These are phyloP conservation scores for Podospora fimiseda DNA, from an alignment of 495 filamentous ascomycete species.

Conservation along the genomic window DNA sequence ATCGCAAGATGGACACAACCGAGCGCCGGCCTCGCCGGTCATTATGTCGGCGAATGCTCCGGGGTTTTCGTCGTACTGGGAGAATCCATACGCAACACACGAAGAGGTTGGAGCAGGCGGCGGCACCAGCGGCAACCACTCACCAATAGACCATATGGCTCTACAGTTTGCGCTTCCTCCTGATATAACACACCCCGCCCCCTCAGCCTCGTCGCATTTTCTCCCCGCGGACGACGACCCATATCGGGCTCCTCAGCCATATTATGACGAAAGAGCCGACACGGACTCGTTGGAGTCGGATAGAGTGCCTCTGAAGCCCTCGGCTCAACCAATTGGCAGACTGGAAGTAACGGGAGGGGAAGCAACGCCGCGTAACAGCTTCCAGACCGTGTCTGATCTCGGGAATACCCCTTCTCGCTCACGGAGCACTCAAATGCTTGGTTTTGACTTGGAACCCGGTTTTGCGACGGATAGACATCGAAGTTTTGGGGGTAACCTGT, in stretches of 20 bases:
- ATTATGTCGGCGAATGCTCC: constrained; percentile 37
- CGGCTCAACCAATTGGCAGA: constrained; percentile 61
- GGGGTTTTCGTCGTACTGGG: constrained; percentile 44
- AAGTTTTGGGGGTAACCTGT: constrained; percentile 44
- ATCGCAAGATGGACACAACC: constrained; percentile 4
- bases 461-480: constrained; percentile 33
- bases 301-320: constrained; percentile 55
- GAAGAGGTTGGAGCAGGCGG: constrained; percentile 16
- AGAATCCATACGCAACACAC: constrained; percentile 28
- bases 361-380: constrained; percentile 55
- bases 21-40: constrained; percentile 23
- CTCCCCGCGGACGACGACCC: constrained; percentile 29
- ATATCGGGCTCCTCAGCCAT: constrained; percentile 35
- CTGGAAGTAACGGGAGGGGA: constrained; percentile 42
- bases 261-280: constrained; percentile 48
- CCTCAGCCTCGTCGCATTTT: constrained; percentile 14
- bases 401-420: constrained; percentile 32
- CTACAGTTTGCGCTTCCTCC: constrained; percentile 46
- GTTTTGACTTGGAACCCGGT: constrained; percentile 48
- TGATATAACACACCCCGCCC: constrained; percentile 28
- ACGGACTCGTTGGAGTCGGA: constrained; percentile 65
- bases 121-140: constrained; percentile 23
- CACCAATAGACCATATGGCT: constrained; percentile 41
- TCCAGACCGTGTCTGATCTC: constrained; percentile 52
- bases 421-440: constrained; percentile 41